Conservation (phyloP, 306 rosid species). For the Oxytropis ochrocephala region DNA sequence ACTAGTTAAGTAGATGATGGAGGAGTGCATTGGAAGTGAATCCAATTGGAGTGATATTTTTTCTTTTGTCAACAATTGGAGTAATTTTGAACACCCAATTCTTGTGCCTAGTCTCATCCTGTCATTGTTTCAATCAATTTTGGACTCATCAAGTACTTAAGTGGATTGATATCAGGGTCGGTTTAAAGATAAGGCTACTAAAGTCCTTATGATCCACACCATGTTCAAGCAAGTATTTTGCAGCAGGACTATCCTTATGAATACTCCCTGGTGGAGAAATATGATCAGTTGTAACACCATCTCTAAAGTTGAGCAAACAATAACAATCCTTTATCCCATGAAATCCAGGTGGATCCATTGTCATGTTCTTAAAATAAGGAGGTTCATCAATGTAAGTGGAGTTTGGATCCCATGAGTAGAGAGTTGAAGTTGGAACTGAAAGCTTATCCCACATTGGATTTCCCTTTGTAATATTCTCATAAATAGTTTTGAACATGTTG, state of each 20-base stretch:
- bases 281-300: slow-evolving; percentile 45
- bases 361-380: slow-evolving; percentile 34
- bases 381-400: slow-evolving; percentile 43
- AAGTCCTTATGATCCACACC: slow-evolving; percentile 29
- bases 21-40: no score
- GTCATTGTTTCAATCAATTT: no score
- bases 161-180: no score
- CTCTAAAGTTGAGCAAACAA: slow-evolving; percentile 41
- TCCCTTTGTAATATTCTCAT: slow-evolving; percentile 31
- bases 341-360: slow-evolving; percentile 30
- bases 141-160: no score
- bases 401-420: slow-evolving; percentile 35
- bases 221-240: slow-evolving; percentile 30
- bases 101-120: no score
- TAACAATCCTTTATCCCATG: slow-evolving; percentile 29
- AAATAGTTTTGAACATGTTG: slow-evolving; percentile 37
- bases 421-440: slow-evolving; percentile 24
- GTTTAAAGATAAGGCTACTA: no score
- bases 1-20: no score
- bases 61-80: no score
- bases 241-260: slow-evolving; percentile 39
- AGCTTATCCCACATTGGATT: slow-evolving; percentile 34
- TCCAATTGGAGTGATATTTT: no score
- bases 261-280: slow-evolving; percentile 40
- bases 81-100: no score